Conservation (phyloP, 768 basidiomycete genomes). For the Hirschioporus abietinus region DNA sequence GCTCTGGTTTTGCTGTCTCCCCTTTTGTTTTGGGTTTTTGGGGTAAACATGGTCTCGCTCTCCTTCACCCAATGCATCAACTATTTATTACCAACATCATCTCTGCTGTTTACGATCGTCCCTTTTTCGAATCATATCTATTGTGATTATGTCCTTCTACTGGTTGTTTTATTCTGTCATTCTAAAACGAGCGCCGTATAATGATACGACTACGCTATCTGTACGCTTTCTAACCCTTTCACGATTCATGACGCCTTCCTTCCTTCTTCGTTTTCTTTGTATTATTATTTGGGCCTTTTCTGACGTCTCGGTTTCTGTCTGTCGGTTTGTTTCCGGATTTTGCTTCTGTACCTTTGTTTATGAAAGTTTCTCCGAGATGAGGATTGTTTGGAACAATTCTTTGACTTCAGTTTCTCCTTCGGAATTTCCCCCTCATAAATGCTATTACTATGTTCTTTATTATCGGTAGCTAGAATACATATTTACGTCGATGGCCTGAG, state of each 20-base stretch:
- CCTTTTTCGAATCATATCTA: background rate
- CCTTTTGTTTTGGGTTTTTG: background rate
- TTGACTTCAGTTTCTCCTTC: background rate
- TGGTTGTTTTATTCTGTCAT: background rate
- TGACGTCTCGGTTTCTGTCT: background rate
- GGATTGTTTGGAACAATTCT: conserved; percentile 1
- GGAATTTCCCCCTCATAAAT: background rate
- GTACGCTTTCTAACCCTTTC: background rate
- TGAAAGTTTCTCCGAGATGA: background rate
- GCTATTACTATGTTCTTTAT: background rate
- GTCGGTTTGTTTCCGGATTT: background rate
- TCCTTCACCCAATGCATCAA: background rate
- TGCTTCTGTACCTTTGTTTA: background rate
- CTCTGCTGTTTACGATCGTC: background rate
- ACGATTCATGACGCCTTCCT: background rate
- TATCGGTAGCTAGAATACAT: background rate
- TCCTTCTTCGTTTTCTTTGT: background rate
- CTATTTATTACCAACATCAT: background rate
- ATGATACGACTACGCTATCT: background rate
- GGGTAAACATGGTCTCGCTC: background rate
- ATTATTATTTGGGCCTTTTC: background rate
- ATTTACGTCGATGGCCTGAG: background rate
- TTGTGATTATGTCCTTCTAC: background rate
- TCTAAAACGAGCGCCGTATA: background rate
- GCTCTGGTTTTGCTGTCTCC: background rate